These are phyloP conservation scores for Nothophaeocryptopus gaeumannii DNA, from an alignment of 2,329 filamentous ascomycete genomes.

Conservation along the genomic window DNA sequence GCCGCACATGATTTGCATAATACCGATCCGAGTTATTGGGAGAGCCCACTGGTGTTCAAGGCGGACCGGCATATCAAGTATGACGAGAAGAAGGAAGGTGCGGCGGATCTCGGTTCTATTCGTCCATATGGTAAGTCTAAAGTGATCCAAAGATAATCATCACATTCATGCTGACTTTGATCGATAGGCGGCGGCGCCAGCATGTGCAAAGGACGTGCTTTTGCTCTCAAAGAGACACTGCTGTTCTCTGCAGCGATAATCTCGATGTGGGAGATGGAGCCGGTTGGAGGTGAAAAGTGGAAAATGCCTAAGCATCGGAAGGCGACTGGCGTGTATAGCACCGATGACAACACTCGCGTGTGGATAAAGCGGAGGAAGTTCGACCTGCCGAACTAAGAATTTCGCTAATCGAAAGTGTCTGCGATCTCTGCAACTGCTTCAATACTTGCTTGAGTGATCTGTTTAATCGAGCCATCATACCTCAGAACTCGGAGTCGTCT, in stretches of 20 bases:
- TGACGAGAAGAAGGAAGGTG: conserved; percentile 28
- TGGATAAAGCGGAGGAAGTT: conserved; percentile 43
- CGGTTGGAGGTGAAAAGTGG: conserved; percentile 47
- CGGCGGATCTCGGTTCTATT: conserved; percentile 43
- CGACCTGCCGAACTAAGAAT: background rate
- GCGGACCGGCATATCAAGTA: conserved; percentile 36
- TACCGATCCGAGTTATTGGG: conserved; percentile 36
- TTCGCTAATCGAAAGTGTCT: no score
- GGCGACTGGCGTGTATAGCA: conserved; percentile 51
- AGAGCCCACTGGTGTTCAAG: conserved; percentile 32
- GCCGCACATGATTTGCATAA: conserved; percentile 39
- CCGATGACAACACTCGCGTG: conserved; percentile 53
- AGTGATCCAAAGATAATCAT: background rate
- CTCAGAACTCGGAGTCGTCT: conserved; percentile 57
- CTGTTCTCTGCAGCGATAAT: conserved; percentile 53
- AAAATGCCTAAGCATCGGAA: conserved; percentile 50
- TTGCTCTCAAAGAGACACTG: conserved; percentile 52
- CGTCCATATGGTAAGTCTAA: conserved; percentile 42
- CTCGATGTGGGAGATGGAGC: conserved; percentile 56
- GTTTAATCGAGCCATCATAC: no score
- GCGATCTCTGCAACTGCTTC: no score
- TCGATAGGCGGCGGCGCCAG: conserved; percentile 42
- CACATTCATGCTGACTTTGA: background rate
- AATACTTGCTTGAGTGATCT: no score
- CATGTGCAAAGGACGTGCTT: conserved; percentile 51